Evolutionary conservation across 2,329 filamentous ascomycete species (phyloP).

Genomic region (Beauveria rudraprayagi): DNA sequence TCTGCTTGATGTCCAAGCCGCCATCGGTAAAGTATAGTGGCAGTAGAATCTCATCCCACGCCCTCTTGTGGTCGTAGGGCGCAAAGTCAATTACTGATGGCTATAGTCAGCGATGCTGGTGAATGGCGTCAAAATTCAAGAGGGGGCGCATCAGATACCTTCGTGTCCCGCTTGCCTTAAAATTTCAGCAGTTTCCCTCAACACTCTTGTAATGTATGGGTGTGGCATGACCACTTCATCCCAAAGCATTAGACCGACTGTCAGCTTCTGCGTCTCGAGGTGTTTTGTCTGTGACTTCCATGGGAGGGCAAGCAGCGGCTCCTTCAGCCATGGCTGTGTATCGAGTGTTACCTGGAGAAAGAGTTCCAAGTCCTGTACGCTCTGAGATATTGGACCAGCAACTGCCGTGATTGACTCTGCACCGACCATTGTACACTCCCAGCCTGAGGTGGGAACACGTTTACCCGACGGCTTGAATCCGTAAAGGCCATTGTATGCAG

Average conservation of each 20-base stretch:
- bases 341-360: conserved; percentile 31
- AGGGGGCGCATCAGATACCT: background rate
- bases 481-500: conserved; percentile 22
- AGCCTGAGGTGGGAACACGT: conserved; percentile 14
- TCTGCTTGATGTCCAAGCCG: conserved; percentile 37
- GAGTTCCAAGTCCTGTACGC: conserved; percentile 29
- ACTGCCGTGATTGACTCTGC: conserved; percentile 26
- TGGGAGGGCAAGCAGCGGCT: conserved; percentile 17
- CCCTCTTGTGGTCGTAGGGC: conserved; percentile 39
- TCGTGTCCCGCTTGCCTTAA: conserved; percentile 24
- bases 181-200: conserved; percentile 41
- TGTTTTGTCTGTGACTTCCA: conserved; percentile 16
- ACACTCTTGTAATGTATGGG: conserved; percentile 43
- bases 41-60: conserved; percentile 32
- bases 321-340: conserved; percentile 24
- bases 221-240: conserved; percentile 48
- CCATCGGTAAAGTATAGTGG: conserved; percentile 48
- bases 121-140: no score
- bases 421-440: conserved; percentile 13
- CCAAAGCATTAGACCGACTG: conserved; percentile 45
- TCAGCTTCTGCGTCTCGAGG: conserved; percentile 33
- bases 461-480: conserved; percentile 16
- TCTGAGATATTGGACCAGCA: conserved; percentile 32
- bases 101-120: conserved; percentile 23
- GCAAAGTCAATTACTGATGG: conserved; percentile 49